Base-by-base conservation (phyloP, 345 rosid genomes). In the Gossypium mustelinum region DNA sequence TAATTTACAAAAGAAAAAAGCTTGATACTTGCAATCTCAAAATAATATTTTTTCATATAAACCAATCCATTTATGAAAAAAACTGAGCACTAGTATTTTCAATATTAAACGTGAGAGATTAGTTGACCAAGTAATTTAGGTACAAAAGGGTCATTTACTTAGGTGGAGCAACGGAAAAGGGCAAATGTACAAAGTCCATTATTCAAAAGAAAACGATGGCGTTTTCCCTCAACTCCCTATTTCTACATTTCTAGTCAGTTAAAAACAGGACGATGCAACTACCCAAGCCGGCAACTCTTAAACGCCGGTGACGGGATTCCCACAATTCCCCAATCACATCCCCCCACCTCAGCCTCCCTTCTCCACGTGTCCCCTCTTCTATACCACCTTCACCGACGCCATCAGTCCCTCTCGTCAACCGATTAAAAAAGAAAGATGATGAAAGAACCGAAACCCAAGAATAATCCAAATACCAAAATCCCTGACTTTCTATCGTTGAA, bases 261-360 rank as follows among this genome's bases (percentile, higher is more conserved):
- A 57, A 75, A 73, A 66, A 73, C 24, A 55, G 24, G 59, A 0
- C 10, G 59, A n/a, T 55, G 18, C 59, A 55, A 55, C 59, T 9
- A 55, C 24, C 24, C n/a, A 55, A 8, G 59, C 59, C 59, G 59
- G 59, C 83, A 81, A 74, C 74, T 56, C 67, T 67, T 29, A 20
- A 11, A 75, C 78, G 83, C 89, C 89, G 89, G 88, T 88, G 88
- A 88, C 83, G 79, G 84, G 62, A 73, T 73, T 54, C 79, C 48
- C 18, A 71, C 62, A 43, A 74, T 65, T 75, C 29, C 14, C 85
- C 90, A 85, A 85, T 87, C 78, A 73, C 7, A 14, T 27, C 60
- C 69, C 44, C 62, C 79, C 84, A 83, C 75, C 77, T 84, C 82
- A 45, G 63, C 68, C 71, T 34, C 66, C 48, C 52, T 52, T 61